phyloP scores from a whole-genome alignment of 768 basidiomycete genomes.

The Suillus ampliporus region DNA sequence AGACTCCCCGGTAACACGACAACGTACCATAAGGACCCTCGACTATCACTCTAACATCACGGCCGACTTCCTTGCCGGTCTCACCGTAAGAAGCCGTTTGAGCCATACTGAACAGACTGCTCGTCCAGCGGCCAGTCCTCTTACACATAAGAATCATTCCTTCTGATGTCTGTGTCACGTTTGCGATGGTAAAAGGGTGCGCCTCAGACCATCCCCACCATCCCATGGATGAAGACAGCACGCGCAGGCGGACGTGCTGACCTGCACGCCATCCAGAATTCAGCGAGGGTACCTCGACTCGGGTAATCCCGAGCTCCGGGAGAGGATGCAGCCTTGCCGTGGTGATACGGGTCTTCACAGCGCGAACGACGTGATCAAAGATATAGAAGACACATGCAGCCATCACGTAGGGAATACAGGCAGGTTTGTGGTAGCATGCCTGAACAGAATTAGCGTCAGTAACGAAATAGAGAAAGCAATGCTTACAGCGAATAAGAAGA shows the following conservation, averaged over 20 bases:
- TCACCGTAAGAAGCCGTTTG: conserved; percentile 35
- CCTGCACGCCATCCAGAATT: conserved; percentile 62
- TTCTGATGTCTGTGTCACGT: conserved; percentile 43
- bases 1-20: neutral
- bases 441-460: conserved; percentile 15
- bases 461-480: neutral
- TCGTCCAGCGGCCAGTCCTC: conserved; percentile 56
- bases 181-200: conserved; percentile 62
- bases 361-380: conserved; percentile 52
- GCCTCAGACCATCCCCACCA: conserved; percentile 46
- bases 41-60: conserved; percentile 41
- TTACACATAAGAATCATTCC: conserved; percentile 59
- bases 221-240: conserved; percentile 47
- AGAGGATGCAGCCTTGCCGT: conserved; percentile 51
- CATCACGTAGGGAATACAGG: conserved; percentile 48
- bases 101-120: conserved; percentile 47
- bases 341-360: conserved; percentile 51
- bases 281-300: conserved; percentile 50
- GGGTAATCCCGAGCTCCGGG: conserved; percentile 50
- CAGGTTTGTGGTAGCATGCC: conserved; percentile 29
- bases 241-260: conserved; percentile 62
- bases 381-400: conserved; percentile 46
- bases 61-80: conserved; percentile 18
- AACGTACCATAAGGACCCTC: conserved; percentile 57
- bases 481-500: conserved; percentile 45